These are phyloP conservation scores for Kuraishia floccosa DNA, from an alignment of 805 yeast species.

Conservation along the genomic window DNA sequence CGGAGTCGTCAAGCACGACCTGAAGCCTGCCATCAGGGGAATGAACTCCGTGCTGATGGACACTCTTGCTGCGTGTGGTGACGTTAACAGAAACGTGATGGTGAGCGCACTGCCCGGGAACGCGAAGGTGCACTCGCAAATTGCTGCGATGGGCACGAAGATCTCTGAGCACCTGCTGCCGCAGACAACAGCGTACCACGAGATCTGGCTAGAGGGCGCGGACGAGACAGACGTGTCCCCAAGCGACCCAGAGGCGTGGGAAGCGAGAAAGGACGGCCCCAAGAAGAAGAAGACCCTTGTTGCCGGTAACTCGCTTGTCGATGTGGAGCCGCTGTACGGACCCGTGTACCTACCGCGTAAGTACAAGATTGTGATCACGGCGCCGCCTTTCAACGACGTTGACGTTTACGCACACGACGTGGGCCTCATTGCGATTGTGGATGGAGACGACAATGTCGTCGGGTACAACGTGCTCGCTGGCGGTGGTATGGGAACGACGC, in stretches of 20 bases:
- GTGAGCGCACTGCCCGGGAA: slow-evolving; percentile 82
- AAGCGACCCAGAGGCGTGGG: slow-evolving; percentile 55
- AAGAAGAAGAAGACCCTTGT: slow-evolving; percentile 72
- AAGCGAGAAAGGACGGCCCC: slow-evolving; percentile 62
- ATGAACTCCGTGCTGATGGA: slow-evolving; percentile 88
- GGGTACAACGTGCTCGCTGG: slow-evolving; percentile 91
- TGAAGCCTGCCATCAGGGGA: slow-evolving; percentile 86
- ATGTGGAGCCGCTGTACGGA: slow-evolving; percentile 83
- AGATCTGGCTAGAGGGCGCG: slow-evolving; percentile 87
- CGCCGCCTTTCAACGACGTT: slow-evolving; percentile 94
- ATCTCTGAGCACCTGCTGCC: slow-evolving; percentile 83
- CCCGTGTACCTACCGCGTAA: slow-evolving; percentile 81
- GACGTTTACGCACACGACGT: slow-evolving; percentile 95
- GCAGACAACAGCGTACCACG: slow-evolving; percentile 90
- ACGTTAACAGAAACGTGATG: slow-evolving; percentile 94
- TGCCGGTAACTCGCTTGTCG: slow-evolving; percentile 75
- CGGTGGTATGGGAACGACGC: slow-evolving; percentile 99
- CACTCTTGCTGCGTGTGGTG: slow-evolving; percentile 97
- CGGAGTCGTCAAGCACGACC: slow-evolving; percentile 82
- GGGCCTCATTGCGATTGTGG: slow-evolving; percentile 82
- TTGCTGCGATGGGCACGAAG: slow-evolving; percentile 46
- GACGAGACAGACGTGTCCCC: slow-evolving; percentile 58
- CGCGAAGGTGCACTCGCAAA: slow-evolving; percentile 70
- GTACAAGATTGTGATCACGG: slow-evolving; percentile 88
- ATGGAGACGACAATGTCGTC: slow-evolving; percentile 44